Evolutionary conservation across 306 rosid species (phyloP), one percentile per base, ranked within the genome.

Genomic region (Alnus rubra): DNA sequence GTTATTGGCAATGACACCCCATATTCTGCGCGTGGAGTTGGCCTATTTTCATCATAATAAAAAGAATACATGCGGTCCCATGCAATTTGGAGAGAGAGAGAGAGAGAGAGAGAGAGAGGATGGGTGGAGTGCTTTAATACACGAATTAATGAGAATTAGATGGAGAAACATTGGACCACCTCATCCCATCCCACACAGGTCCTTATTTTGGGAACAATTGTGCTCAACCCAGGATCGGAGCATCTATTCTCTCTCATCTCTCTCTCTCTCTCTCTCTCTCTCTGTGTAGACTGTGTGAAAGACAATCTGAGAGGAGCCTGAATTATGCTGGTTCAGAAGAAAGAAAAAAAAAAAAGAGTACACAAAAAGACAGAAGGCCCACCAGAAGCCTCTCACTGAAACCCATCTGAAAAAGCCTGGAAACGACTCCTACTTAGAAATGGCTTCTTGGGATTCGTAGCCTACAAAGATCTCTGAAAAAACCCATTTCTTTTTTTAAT

Each of bases 91-190:
- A 78, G 75, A 54, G 63, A 64, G 74, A 82, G 79, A 37, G 14
- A 60, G 70, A 73, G 75, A 63, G 44, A 50, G 60, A 52, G 72
- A 63, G 71, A 35, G 75, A 52, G 81, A 68, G 59, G 85, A 86
- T 84, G 87, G 91, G 90, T 87, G 91, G 92, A 79, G 79, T 82
- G 67, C 79, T 88, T 93, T 84, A 90, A 86, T 70, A 87, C 78
- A 78, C 63, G 81, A 76, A 90, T 87, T 88, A 91, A 91, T 91
- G 79, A 84, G 79, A 90, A 90, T 89, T 93, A 85, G 85, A 91
- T 70, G 86, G 87, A 74, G 80, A 84, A 81, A 79, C 64, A 76
- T 77, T 81, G 98, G 98, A 93, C 98, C 98, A 90, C 96, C 89
- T 85, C 95, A 84, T 90, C 91, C 82, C 89, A 39, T 78, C 73